Evolutionary conservation across 2,329 filamentous ascomycete genomes (phyloP).

Genomic region (Fusarium newnesense): DNA sequence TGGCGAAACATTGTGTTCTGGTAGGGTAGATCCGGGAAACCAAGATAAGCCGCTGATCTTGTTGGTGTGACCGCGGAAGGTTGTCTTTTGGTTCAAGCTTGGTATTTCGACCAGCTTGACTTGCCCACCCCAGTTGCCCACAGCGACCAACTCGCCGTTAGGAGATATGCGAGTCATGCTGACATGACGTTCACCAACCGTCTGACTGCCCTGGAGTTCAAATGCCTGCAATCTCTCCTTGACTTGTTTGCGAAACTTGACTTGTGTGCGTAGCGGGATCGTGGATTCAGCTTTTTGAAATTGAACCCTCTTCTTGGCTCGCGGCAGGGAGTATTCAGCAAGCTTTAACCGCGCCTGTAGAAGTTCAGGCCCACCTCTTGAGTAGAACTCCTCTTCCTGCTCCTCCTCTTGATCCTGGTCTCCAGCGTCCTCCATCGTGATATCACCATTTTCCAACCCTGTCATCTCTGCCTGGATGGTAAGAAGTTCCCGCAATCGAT

Average conservation of each 20-base stretch:
- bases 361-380: conserved; percentile 79
- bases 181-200: conserved; percentile 88
- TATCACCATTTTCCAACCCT: conserved; percentile 66
- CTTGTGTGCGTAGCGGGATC: conserved; percentile 88
- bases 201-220: conserved; percentile 93
- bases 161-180: conserved; percentile 93
- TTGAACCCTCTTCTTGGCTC: conserved; percentile 79
- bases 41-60: conserved; percentile 91
- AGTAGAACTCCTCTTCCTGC: conserved; percentile 95
- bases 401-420: conserved; percentile 74
- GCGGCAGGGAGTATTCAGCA: conserved; percentile 83
- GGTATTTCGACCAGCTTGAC: conserved; percentile 89
- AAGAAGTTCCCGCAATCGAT: conserved; percentile 84
- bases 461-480: conserved; percentile 75
- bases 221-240: conserved; percentile 86
- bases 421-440: conserved; percentile 68
- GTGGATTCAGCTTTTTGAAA: conserved; percentile 83
- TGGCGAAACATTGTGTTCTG: conserved; percentile 75
- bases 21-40: conserved; percentile 83
- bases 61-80: conserved; percentile 85
- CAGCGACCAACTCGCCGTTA: conserved; percentile 82
- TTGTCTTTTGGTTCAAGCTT: conserved; percentile 79
- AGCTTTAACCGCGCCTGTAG: conserved; percentile 82
- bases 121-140: conserved; percentile 92
- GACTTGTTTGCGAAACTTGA: conserved; percentile 89